Conservation (phyloP, 192 early-diverging fungal genomes). For the Backusella australiensis region DNA sequence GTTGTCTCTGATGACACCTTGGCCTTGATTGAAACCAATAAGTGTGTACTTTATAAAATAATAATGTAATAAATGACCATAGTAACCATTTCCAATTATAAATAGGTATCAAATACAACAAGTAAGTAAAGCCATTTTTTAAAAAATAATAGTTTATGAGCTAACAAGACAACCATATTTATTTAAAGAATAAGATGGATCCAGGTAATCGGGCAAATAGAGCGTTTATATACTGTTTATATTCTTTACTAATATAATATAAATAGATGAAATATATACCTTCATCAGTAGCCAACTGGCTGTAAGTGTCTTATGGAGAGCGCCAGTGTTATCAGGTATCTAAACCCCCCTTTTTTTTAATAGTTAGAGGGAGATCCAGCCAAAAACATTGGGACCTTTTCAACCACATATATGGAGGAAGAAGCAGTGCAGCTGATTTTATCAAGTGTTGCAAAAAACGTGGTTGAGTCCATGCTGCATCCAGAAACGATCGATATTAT, state of each 20-base stretch:
- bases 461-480: constrained; percentile 47
- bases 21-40: background rate
- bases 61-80: background rate
- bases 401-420: constrained; percentile 57
- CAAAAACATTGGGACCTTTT: constrained; percentile 75
- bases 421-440: constrained; percentile 76
- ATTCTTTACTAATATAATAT: too few relatives aligned
- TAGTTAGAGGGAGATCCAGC: constrained; percentile 75
- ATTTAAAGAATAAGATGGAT: constrained; percentile 22
- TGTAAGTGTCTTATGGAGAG: background rate
- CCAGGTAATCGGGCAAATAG: constrained; percentile 8
- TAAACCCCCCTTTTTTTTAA: constrained; percentile 20
- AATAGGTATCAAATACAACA: constrained; percentile 28
- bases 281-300: constrained; percentile 31
- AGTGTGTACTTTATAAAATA: background rate
- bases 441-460: constrained; percentile 75
- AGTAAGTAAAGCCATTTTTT: constrained; percentile 13
- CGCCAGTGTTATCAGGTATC: background rate
- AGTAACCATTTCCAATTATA: background rate
- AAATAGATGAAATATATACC: constrained; percentile 21
- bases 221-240: too few relatives aligned
- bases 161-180: background rate
- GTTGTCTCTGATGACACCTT: background rate
- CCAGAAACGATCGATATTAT: constrained; percentile 37
- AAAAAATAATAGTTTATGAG: background rate